These are phyloP conservation scores for Biancaea sappan DNA, from an alignment of 306 rosid genomes.

Conservation along the genomic window DNA sequence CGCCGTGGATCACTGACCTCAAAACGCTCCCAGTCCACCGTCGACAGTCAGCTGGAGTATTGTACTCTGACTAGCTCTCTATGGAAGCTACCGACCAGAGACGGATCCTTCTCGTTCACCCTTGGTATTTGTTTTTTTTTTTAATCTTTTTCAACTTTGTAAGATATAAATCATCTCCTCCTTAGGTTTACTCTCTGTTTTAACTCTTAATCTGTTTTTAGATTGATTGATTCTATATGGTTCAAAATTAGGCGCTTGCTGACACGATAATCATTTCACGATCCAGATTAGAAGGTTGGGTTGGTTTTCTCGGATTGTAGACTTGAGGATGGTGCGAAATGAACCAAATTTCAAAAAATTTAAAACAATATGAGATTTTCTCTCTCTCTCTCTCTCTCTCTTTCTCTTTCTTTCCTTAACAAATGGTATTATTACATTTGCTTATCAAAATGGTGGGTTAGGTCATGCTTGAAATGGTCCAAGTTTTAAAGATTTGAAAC, in stretches of 20 bases:
- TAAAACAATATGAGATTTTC: not conserved
- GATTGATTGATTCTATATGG: constrained; percentile 1
- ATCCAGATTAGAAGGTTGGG: constrained; percentile 18
- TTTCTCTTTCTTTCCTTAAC: not conserved
- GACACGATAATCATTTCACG: not conserved
- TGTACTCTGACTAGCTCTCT: not conserved
- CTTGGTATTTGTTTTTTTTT: not conserved
- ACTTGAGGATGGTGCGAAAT: constrained; percentile 4
- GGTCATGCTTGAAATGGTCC: not conserved
- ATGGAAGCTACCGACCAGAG: not conserved
- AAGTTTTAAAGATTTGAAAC: not conserved
- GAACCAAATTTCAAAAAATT: not conserved
- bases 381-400: too few relatives aligned
- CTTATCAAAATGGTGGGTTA: not conserved
- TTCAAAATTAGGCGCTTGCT: constrained; percentile 27
- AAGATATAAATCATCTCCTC: not conserved
- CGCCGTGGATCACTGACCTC: not conserved
- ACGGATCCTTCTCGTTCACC: not conserved
- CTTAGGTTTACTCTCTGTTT: not conserved
- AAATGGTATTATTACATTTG: not conserved
- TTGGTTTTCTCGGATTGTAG: constrained; percentile 26
- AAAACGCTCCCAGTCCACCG: not conserved
- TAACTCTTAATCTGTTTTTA: not conserved
- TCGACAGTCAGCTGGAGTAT: constrained; percentile 8
- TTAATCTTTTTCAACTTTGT: not conserved